Evolutionary conservation across 2,329 filamentous ascomycete genomes (phyloP), one percentile per base, ranked within the genome.

Genomic region (Ophiobolus disseminans): DNA sequence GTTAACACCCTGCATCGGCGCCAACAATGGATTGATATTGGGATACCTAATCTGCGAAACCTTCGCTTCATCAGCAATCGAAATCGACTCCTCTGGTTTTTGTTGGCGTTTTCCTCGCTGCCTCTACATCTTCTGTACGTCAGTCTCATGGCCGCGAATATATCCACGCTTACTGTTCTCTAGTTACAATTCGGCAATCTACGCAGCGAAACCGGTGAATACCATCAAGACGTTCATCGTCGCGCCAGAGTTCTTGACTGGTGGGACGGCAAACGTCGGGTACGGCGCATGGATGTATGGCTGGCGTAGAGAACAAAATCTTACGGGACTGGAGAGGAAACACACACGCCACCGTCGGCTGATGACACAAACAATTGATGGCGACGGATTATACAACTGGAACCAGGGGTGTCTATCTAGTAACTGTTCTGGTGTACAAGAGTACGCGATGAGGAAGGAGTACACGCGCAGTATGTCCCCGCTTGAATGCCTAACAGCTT

Each of bases 51-150:
- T 22, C 25, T 31, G 3, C 9, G 28, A 16, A 41, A 41, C n/a
- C 26, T 41, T 1, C 26, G 10, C 8, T 19, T 21, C 26, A 32
- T 41, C 10, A 32, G 17, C 9, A 7, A 17, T 5, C 19, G 19
- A 11, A 41, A 23, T 10, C 16, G 2, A 9, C 8, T 32, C 4
- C 9, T 41, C 8, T 41, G 39, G 26, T 2, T 19, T 14, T 16
- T 41, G 4, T 28, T 32, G 6, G 16, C 17, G 13, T 14, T 16
- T 3, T 30, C 23, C 3, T 31, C 25, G 4, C 8, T 41, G 2
- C 39, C 39, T 11, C 19, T 41, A 8, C 26, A 41, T 32, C 17
- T 41, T 13, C n/a, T 41, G 39, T 41, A 22, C 14, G 26, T 14
- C 5, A n/a, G 3, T 7, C 3, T 14, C 30, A 14, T 14, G 10